Base-by-base conservation (phyloP, 306 rosid species). In the Cucurbita pepo region DNA sequence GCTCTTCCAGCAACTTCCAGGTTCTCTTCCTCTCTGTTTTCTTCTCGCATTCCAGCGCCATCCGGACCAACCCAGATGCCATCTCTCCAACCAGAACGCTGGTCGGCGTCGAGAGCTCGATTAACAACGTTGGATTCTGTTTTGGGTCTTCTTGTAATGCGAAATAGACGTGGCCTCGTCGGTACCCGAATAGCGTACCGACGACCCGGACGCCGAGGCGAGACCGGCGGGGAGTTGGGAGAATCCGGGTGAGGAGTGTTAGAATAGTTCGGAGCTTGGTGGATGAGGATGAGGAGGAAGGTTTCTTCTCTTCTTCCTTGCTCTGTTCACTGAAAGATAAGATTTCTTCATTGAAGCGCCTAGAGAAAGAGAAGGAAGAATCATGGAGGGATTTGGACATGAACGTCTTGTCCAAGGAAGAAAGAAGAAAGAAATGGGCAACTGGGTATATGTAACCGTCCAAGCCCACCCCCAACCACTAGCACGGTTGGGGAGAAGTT, bases 321-420 rank as follows among this genome's bases (percentile, higher is more conserved):
- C 75, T 77, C 0, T 80, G 78, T 5, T 84, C 78, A 1, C 6
- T 71, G 76, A 82, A 77, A 80, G 78, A 85, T 4, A 83, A 76
- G 79, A 84, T 47, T 71, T 73, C 86, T 51, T 83, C 87, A 0
- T 86, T 87, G 83, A 94, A 87, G 11, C 96, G 82, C 15, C 84
- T 81, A 16, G 99, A 94, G 88, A 94, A 87, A 38, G 99, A 94
- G 87, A 89, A 83, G 9, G 96, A 93, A 11, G 95, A 80, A 60
- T 89, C 97, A 0, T 86, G 89, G 3, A 90, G 88, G 50, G 95
- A 80, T 47, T 88, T 89, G 57, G 92, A 85, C 86, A 82, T 85
- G 72, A 86, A 86, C 10, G 96, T 83, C 77, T 84, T 6, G 2
- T 91, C 90, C 5, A 53, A 72, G 45, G 12, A 7, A 22, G 4